Evolutionary conservation across 129 eudicot genomes (phyloP).

Genomic region (Ambrosia trifida): DNA sequence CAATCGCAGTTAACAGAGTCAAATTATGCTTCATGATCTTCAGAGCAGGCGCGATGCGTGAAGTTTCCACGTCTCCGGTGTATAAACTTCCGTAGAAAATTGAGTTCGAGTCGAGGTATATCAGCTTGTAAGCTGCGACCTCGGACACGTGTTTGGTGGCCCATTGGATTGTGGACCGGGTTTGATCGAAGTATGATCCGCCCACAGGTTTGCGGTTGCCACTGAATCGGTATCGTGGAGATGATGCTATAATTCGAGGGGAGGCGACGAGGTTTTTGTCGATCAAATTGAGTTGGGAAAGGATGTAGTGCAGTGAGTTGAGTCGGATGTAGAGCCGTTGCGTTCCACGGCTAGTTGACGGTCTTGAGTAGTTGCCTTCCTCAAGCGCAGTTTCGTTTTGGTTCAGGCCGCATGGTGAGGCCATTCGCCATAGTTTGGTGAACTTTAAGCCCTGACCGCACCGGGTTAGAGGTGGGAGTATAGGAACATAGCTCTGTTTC

Average conservation of each 20-base stretch:
- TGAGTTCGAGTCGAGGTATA: conserved; percentile 73
- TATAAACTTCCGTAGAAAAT: conserved; percentile 71
- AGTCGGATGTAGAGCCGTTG: conserved; percentile 96
- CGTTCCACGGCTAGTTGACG: conserved; percentile 96
- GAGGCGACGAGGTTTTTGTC: conserved; percentile 46
- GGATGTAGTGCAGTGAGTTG: conserved; percentile 78
- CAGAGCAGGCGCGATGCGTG: conserved; percentile 67
- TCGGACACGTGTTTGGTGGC: conserved; percentile 72
- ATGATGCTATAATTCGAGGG: conserved; percentile 34
- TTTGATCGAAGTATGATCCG: conserved; percentile 51
- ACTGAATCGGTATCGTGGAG: conserved; percentile 31
- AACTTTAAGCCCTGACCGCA: conserved; percentile 70
- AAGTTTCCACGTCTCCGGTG: conserved; percentile 48
- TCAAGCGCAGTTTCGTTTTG: conserved; percentile 21
- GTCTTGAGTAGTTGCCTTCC: conserved; percentile 62
- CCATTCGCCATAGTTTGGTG: conserved; percentile 57
- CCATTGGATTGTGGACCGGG: conserved; percentile 46
- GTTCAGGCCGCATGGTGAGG: conserved; percentile 30
- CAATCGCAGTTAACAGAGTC: conserved; percentile 66
- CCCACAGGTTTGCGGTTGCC: not conserved
- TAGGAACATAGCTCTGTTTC: conserved; percentile 74
- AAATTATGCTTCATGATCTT: conserved; percentile 71
- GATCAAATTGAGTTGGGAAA: conserved; percentile 61
- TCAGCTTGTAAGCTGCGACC: conserved; percentile 82
- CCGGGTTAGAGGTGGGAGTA: conserved; percentile 91